A percentile compares a stretch with the other conserved stretches of the same genome.
Conservation (phyloP, 2,329 filamentous ascomycete genomes). For the Talaromyces sp. region DNA sequence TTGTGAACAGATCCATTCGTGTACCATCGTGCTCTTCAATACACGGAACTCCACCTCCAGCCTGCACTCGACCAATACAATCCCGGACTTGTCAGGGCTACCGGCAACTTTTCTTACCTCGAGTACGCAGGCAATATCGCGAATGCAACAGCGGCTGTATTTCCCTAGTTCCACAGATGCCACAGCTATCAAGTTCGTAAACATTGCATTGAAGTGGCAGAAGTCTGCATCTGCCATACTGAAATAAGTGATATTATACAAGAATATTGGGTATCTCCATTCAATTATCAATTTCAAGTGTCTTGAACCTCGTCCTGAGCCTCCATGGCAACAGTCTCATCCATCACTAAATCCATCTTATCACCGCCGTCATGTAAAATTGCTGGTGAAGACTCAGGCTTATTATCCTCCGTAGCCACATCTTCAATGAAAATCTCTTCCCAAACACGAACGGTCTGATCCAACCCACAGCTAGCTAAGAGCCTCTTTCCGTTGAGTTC, state of each 20-base stretch:
- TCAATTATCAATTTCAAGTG: neutral
- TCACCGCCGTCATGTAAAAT: neutral
- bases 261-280: neutral
- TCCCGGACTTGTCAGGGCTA: too few species aligned
- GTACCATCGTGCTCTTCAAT: too few species aligned
- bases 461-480: constrained; percentile 61
- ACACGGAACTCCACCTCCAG: too few species aligned
- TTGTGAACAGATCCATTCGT: too few species aligned
- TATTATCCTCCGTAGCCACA: constrained; percentile 8
- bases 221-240: neutral
- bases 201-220: neutral
- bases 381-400: constrained; percentile 2
- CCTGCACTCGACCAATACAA: too few species aligned
- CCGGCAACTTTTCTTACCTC: too few species aligned
- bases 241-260: neutral
- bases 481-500: constrained; percentile 46
- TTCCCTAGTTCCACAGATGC: too few species aligned
- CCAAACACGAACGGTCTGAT: constrained; percentile 63
- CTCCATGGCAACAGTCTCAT: neutral
- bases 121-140: too few species aligned
- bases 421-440: constrained; percentile 37
- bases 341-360: constrained; percentile 5
- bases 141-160: too few species aligned
- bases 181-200: too few species aligned
- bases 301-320: neutral